Percentiles rank a stretch among this genome's conserved stretches.
These are phyloP conservation scores for Annona cherimola DNA, from an alignment of 164 flowering plant genomes.

Conservation along the genomic window DNA sequence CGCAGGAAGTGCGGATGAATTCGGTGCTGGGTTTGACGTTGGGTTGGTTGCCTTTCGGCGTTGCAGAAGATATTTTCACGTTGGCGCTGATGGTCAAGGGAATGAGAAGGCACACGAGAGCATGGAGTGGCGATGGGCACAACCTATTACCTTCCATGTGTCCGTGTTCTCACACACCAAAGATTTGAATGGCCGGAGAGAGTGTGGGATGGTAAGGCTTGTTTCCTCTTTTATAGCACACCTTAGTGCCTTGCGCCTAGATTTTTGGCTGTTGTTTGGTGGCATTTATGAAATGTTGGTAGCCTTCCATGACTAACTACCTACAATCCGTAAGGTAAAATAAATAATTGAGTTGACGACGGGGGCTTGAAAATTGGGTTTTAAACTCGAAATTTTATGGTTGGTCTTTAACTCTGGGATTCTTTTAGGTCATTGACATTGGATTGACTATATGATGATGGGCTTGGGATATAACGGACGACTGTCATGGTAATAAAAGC, in stretches of 20 bases:
- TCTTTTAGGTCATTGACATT: too few relatives aligned
- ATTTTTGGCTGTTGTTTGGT: background rate
- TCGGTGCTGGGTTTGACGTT: slow-evolving; percentile 8
- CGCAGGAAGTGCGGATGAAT: slow-evolving; percentile 44
- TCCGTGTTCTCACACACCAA: background rate
- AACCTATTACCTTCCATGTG: background rate
- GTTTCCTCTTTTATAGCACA: background rate
- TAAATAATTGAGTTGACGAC: background rate
- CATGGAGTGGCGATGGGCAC: background rate
- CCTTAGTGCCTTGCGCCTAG: background rate
- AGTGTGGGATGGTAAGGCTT: background rate
- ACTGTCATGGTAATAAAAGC: background rate
- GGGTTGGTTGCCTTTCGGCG: background rate
- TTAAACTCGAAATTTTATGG: background rate
- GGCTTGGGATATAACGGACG: background rate
- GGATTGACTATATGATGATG: background rate
- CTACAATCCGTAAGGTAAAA: background rate
- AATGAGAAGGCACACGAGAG: background rate
- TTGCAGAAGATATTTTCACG: background rate
- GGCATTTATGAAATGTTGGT: background rate
- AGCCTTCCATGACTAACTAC: background rate
- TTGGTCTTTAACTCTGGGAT: background rate
- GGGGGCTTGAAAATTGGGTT: background rate
- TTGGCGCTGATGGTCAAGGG: background rate
- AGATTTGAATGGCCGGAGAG: background rate